Percentiles rank a stretch among this genome's conserved stretches.
phyloP scores from a whole-genome alignment of 2,329 filamentous ascomycete species.

The Aspergillus ochraceoroseus region DNA sequence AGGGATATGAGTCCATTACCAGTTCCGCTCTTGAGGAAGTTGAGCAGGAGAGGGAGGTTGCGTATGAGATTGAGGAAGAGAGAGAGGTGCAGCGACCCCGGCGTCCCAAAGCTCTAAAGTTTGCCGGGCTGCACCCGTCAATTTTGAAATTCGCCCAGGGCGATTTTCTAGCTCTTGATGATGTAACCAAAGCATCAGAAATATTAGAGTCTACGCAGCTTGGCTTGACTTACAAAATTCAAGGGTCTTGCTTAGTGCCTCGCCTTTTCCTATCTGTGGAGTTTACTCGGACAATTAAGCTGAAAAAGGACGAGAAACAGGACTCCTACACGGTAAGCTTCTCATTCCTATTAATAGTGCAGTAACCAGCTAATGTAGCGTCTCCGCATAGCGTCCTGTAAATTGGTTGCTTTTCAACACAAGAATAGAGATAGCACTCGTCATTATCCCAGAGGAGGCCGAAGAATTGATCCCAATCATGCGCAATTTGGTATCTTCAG shows the following conservation, averaged over 20 bases:
- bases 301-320: constrained; percentile 2
- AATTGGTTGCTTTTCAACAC: constrained; percentile 59
- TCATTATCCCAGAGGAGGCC: constrained; percentile 61
- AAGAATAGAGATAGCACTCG: constrained; percentile 46
- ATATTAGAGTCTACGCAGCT: constrained; percentile 12
- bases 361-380: not conserved
- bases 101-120: constrained; percentile 38
- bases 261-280: constrained; percentile 16
- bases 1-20: constrained; percentile 45
- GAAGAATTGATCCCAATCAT: constrained; percentile 52
- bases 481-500: constrained; percentile 8
- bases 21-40: constrained; percentile 56
- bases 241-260: not conserved
- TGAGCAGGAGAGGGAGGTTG: constrained; percentile 55
- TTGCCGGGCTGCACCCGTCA: constrained; percentile 47
- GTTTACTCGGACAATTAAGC: constrained; percentile 14
- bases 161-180: not conserved
- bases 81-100: constrained; percentile 51
- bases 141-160: constrained; percentile 30
- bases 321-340: constrained; percentile 15
- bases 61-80: constrained; percentile 54
- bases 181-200: constrained; percentile 5
- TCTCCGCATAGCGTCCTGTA: constrained; percentile 32
- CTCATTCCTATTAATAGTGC: not conserved
- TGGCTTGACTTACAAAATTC: constrained; percentile 10